Conservation (phyloP, 2,329 filamentous ascomycete genomes). For the Trichoderma afroharzianum region DNA sequence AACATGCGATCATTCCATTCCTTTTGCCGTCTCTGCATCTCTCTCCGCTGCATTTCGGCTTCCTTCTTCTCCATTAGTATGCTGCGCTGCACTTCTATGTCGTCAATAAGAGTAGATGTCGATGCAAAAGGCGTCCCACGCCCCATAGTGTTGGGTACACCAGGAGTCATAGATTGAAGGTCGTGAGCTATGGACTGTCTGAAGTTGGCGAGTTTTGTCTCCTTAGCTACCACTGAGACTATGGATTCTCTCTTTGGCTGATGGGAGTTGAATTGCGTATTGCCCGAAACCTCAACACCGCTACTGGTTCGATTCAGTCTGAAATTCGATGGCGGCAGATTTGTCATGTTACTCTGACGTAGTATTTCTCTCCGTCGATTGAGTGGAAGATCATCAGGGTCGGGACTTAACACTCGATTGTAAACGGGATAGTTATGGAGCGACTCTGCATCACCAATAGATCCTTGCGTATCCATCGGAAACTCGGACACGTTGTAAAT, state of each 20-base stretch:
- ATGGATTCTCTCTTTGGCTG: slow-evolving; percentile 49
- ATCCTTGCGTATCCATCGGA: slow-evolving; percentile 23
- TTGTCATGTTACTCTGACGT: slow-evolving; percentile 46
- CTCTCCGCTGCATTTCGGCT: slow-evolving; percentile 57
- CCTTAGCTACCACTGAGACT: slow-evolving; percentile 44
- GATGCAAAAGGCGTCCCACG: slow-evolving; percentile 40
- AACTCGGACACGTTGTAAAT: slow-evolving; percentile 27
- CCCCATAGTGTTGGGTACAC: slow-evolving; percentile 29
- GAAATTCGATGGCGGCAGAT: slow-evolving; percentile 28
- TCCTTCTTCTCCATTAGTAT: slow-evolving; percentile 60
- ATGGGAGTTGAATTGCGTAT: slow-evolving; percentile 48
- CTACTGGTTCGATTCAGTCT: slow-evolving; percentile 23
- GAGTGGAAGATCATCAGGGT: slow-evolving; percentile 67
- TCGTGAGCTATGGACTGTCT: slow-evolving; percentile 63
- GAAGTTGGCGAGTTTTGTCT: slow-evolving; percentile 63
- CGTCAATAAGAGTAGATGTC: slow-evolving; percentile 30
- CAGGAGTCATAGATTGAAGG: slow-evolving; percentile 43
- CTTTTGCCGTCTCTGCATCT: slow-evolving; percentile 55
- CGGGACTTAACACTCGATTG: slow-evolving; percentile 32
- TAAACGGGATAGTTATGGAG: slow-evolving; percentile 36
- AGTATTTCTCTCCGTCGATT: slow-evolving; percentile 63
- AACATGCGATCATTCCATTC: slow-evolving; percentile 60
- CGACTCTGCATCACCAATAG: slow-evolving; percentile 42
- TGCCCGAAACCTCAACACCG: slow-evolving; percentile 31
- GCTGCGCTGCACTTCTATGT: slow-evolving; percentile 52